Base-by-base conservation (phyloP, 2,329 filamentous ascomycete genomes). In the Mollisia scopiformis region DNA sequence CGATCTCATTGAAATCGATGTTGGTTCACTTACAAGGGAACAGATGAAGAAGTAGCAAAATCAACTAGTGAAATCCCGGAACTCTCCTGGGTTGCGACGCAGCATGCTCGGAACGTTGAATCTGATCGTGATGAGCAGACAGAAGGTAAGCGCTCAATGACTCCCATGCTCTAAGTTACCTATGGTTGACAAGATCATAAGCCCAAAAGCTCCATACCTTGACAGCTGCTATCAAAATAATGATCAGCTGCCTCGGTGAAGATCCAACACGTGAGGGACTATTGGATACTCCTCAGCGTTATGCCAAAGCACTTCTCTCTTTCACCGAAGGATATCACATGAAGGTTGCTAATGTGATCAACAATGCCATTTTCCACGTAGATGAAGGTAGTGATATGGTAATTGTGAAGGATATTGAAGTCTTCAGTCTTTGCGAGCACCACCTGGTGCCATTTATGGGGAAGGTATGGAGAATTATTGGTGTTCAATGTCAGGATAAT, bases 261-360 rank as follows among this genome's bases (percentile, higher is more conserved):
- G 84, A 89, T 66, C 84, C 85, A 0, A 80, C 85, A 65, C 81
- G 86, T 47, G 82, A 87, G 63, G 86, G 86, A 49, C 76, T 89
- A 39, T 77, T 87, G 23, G 83, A 81, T 52, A 88, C 86, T 0
- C 94, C 94, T 0, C 86, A 89, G 71, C 85, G 94, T 60, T 97
- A 96, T 75, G 93, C 94, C 53, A 93, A 96, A 76, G 94, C 94
- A 11, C 87, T 98, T 83, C 86, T 97, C 67, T 95, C 90, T 80
- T 92, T 97, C 76, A 97, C 94, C 6, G 92, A 95, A 75, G 94
- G 94, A 43, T 98, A 98, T 75, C 91, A 97, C 79, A 88, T 96
- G 79, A 96, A 96, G 70, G 85, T 97, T 60, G 83, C 87, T 62
- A 90, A 94, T 71, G 89, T 97, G 65, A 90, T 97, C 64, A 97